A percentile compares a stretch with the other conserved stretches of the same genome.
phyloP scores from a whole-genome alignment of 139 green algal genomes.

The Chlorella sp. region DNA sequence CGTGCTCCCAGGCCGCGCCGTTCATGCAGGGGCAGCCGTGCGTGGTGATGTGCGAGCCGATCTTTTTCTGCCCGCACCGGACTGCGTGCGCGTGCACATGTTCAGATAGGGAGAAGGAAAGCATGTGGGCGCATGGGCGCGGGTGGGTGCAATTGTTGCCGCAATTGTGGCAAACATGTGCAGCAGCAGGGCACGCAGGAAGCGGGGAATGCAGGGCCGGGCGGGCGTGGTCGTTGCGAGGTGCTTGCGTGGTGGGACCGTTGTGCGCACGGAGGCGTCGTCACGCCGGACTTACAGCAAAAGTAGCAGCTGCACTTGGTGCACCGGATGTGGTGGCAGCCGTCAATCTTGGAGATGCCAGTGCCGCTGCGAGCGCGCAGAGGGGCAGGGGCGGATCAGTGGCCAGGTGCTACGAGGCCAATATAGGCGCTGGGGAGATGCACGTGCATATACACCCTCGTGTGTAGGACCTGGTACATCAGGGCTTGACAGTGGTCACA shows the following conservation, averaged over 20 bases:
- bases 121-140: no score
- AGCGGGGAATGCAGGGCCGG: not conserved
- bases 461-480: no score
- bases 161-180: not conserved
- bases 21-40: conserved; percentile 15
- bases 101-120: no score
- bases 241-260: not conserved
- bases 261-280: no score
- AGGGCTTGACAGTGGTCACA: no score
- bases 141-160: not conserved
- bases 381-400: no score
- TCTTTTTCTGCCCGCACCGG: conserved; percentile 3
- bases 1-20: conserved; percentile 4
- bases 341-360: not conserved
- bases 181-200: not conserved
- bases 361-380: no score
- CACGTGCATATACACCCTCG: no score
- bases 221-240: not conserved
- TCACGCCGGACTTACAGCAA: conserved; percentile 12
- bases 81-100: not conserved
- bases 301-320: conserved; percentile 2
- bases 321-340: conserved; percentile 10
- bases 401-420: no score
- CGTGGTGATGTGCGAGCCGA: not conserved
- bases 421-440: no score